Base-by-base conservation (phyloP, 78 protist species). In the Parvularia atlantis region DNA sequence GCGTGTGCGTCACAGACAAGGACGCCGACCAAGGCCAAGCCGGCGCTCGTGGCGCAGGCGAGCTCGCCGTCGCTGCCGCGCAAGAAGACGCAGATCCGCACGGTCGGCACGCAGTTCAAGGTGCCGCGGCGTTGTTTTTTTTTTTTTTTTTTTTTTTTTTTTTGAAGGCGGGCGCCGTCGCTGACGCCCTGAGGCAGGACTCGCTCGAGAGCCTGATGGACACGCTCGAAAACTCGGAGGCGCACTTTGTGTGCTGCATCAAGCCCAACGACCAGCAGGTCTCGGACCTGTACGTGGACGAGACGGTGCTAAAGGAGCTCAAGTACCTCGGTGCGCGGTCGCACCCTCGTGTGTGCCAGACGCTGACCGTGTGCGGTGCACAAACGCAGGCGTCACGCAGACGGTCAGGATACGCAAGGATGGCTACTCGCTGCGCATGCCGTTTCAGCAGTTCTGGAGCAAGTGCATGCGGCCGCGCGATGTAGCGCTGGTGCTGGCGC, bases 161-260 rank as follows among this genome's bases (percentile, higher is more conserved):
- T n/a, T n/a, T n/a, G n/a, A n/a, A n/a, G n/a, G n/a, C n/a, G n/a
- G n/a, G n/a, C n/a, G n/a, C n/a, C n/a, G n/a, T n/a, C n/a, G n/a
- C n/a, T n/a, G n/a, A n/a, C n/a, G n/a, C n/a, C n/a, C n/a, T n/a
- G 46, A 9, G 19, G 46, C 46, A 10, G 19, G 19, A 10, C 19
- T 4, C 46, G 54, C 77, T 82, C 52, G 28, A 0, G 13, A 0
- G 3, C 40, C 68, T 86, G 22, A 63, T 86, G 73, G 50, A 10
- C 33, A 46, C 58, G 28, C 71, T 86, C 62, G 40, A 28, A 40
- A n/a, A 52, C 9, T 50, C 81, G 33, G 67, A 54, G 52, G 81
- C 88, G 26, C 88, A 73, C 75, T 88, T 66, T 44, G 77, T 88
- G 31, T 83, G 92, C 33, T 85, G 89, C 78, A 28, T 88, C 66